A percentile compares a stretch with the other conserved stretches of the same genome.
phyloP scores from a whole-genome alignment of 2,329 filamentous ascomycete species.

The Penicillium psychrosexuale region DNA sequence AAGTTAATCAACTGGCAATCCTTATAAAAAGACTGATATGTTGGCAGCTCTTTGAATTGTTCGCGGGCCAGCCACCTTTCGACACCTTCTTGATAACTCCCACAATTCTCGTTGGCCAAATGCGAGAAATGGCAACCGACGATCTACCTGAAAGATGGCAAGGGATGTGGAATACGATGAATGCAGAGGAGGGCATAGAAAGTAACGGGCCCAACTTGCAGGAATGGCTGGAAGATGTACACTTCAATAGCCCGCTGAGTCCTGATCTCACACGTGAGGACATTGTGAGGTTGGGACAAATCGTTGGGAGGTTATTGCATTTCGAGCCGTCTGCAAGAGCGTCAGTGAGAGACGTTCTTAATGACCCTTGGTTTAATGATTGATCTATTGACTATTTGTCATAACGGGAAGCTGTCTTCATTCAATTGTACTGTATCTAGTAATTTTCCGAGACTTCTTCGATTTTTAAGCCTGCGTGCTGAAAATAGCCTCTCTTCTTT shows the following conservation, averaged over 20 bases:
- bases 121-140: constrained; percentile 36
- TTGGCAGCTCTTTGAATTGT: constrained; percentile 39
- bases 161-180: constrained; percentile 27
- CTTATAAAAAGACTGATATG: too few relatives aligned
- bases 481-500: too few relatives aligned
- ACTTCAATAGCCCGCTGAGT: constrained; percentile 34
- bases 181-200: constrained; percentile 14
- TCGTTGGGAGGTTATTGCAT: constrained; percentile 22
- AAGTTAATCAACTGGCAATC: too few relatives aligned
- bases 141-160: constrained; percentile 38
- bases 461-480: too few relatives aligned
- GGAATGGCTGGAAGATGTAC: constrained; percentile 39
- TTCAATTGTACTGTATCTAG: too few relatives aligned
- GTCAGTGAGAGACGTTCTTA: constrained; percentile 24
- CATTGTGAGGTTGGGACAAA: constrained; percentile 23
- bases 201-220: constrained; percentile 27
- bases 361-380: constrained; percentile 27
- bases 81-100: constrained; percentile 37
- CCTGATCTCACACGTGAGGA: constrained; percentile 25
- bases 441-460: too few relatives aligned
- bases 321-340: constrained; percentile 30
- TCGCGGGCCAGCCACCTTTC: constrained; percentile 40
- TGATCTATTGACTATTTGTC: neutral
- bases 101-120: constrained; percentile 33
- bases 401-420: too few relatives aligned